phyloP scores from a whole-genome alignment of 257 asterid genomes.

The Solanum piurae region DNA sequence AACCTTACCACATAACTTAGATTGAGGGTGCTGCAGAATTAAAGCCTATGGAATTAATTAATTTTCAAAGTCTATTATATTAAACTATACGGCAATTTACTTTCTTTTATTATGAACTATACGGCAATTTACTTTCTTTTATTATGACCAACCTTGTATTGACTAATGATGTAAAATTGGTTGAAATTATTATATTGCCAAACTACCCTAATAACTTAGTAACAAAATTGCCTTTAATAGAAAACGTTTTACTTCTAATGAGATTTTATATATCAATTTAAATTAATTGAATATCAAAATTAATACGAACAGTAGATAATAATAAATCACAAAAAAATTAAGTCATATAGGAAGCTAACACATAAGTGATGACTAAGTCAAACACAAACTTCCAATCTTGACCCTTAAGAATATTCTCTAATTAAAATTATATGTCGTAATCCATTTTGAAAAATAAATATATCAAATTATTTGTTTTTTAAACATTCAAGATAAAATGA shows the following conservation, averaged over 20 bases:
- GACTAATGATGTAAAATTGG: neutral
- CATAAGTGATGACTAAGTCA: neutral
- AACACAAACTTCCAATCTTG: neutral
- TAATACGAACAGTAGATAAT: rapidly evolving
- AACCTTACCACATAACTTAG: neutral
- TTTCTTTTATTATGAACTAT: too few species aligned
- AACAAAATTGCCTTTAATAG: too few species aligned
- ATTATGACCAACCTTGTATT: too few species aligned
- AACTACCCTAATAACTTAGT: neutral
- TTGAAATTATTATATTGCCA: neutral
- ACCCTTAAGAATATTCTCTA: neutral
- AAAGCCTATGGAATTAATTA: neutral
- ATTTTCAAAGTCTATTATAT: neutral
- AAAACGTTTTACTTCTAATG: too few species aligned
- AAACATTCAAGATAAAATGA: too few species aligned
- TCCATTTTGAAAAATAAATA: too few species aligned
- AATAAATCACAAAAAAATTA: too few species aligned
- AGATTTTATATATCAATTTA: too few species aligned
- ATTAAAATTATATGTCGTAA: too few species aligned
- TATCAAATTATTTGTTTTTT: too few species aligned
- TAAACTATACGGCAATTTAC: neutral
- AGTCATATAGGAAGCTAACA: too few species aligned
- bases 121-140: neutral
- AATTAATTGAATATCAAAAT: too few species aligned
- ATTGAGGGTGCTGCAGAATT: neutral